Conservation (phyloP, 2,329 filamentous ascomycete genomes). For the Neofusicoccum kwambonambiense region DNA sequence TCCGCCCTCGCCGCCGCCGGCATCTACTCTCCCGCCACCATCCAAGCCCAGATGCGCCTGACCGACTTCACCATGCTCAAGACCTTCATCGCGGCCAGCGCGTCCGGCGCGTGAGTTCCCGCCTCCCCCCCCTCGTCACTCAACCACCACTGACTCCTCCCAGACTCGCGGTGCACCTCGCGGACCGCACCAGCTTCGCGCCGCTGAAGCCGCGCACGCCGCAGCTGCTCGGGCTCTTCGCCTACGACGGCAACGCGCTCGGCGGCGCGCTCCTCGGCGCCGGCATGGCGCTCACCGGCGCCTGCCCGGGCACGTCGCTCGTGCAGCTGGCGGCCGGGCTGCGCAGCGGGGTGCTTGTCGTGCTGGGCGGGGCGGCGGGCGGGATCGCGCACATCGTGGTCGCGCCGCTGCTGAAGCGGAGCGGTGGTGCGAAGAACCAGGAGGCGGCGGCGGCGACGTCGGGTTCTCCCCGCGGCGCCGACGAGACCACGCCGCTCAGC, state of each 20-base stretch:
- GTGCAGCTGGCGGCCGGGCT: conserved; percentile 59
- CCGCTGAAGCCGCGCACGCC: conserved; percentile 50
- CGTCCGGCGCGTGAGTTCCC: conserved; percentile 57
- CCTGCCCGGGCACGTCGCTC: conserved; percentile 65
- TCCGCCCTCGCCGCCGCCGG: conserved; percentile 50
- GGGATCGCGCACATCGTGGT: conserved; percentile 42
- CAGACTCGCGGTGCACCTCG: conserved; percentile 49
- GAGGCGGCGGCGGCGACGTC: no score
- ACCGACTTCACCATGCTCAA: conserved; percentile 66
- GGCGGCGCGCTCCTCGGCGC: conserved; percentile 62
- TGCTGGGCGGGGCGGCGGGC: conserved; percentile 56
- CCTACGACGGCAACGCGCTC: conserved; percentile 64
- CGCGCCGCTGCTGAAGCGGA: background rate
- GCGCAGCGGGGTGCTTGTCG: conserved; percentile 51
- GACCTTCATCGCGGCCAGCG: conserved; percentile 62
- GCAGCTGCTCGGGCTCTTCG: conserved; percentile 48
- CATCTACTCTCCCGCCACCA: conserved; percentile 59
- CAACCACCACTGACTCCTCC: background rate
- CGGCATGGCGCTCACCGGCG: conserved; percentile 66
- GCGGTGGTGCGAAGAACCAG: background rate
- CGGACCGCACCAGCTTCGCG: conserved; percentile 46
- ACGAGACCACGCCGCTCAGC: no score
- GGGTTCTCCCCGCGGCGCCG: no score
- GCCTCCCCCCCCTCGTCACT: no score
- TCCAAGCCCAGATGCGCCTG: conserved; percentile 61